Base-by-base conservation (phyloP, 495 filamentous ascomycete genomes). In the Friedmanniomyces endolithicus region DNA sequence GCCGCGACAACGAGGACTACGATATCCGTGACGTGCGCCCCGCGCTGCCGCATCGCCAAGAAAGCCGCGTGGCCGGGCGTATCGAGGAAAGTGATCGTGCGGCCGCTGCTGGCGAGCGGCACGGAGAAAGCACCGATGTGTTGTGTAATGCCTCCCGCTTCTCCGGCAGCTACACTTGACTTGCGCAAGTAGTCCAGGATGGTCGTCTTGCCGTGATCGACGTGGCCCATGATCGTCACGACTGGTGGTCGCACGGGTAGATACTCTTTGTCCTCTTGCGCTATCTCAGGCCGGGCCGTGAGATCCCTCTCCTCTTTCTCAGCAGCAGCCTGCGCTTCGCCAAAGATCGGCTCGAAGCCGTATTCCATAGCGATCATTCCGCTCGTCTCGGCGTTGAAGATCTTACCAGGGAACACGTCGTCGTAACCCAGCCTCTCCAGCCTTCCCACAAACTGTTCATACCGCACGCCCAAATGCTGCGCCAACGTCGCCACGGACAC, bases 51-150 rank as follows among this genome's bases (percentile, higher is more conserved):
- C 94, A 99, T 99, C 45, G 82, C 82, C 52, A 96, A 70, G 65
- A 99, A 99, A 1, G 94, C 94, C 31, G 90, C 86, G 68, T 99
- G 94, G 3, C 94, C 94, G 0, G 94, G 94, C 0, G 94, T 99
- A 62, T 99, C 94, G 50, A 99, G 77, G 75, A 99, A 99, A 8
- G 94, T 97, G 60, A 97, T 92, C 1, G 76, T 78, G 68, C 89
- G 90, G 11, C 55, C 49, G n/a, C 50, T 45, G 20, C 41, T 44
- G 4, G 50, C 35, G 75, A 99, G 79, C 17, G 77, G 76, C 2
- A 97, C 90, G 1, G 86, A 90, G 72, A 99, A 99, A n/a, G 94
- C 94, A 64, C 94, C 94, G 61, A 99, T 99, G 65, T 97, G 94
- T 68, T 99, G 94, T 0, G 94, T 99, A 62, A 99, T 99, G 37